Conservation (phyloP, 257 asterid genomes). For the Fraxinus anomala region DNA sequence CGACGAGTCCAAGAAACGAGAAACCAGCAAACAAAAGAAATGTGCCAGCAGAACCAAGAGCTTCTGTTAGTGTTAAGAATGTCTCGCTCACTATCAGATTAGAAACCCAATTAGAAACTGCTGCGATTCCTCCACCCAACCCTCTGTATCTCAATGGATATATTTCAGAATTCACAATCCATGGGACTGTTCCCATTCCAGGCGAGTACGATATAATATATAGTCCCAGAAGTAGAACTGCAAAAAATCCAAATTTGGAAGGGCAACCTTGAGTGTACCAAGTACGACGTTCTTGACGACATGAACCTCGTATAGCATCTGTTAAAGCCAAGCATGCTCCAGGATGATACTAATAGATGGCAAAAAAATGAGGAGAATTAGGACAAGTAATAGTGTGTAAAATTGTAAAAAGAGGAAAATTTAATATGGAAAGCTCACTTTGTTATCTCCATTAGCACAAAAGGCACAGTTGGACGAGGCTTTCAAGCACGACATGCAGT, state of each 20-base stretch:
- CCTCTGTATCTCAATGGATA: slow-evolving; percentile 28
- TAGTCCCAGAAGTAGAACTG: slow-evolving; percentile 22
- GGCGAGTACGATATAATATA: slow-evolving; percentile 31
- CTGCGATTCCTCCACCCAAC: slow-evolving; percentile 27
- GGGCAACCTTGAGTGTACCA: slow-evolving; percentile 35
- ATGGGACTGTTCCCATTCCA: slow-evolving; percentile 32
- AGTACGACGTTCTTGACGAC: slow-evolving; percentile 18
- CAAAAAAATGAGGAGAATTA: not conserved
- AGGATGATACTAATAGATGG: slow-evolving; percentile 8
- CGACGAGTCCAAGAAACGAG: slow-evolving; percentile 22
- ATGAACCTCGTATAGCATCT: slow-evolving; percentile 8
- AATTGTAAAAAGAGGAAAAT: not conserved
- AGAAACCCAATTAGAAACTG: slow-evolving; percentile 31
- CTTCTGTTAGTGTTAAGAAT: slow-evolving; percentile 26
- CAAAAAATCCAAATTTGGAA: slow-evolving; percentile 20
- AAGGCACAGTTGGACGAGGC: slow-evolving; percentile 35
- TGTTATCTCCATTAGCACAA: slow-evolving; percentile 30
- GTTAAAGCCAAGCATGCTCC: slow-evolving; percentile 26
- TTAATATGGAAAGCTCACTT: slow-evolving; percentile 27
- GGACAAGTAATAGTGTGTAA: not conserved
- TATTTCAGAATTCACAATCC: slow-evolving; percentile 31
- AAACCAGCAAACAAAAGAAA: slow-evolving; percentile 29
- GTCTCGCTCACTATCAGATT: slow-evolving; percentile 25
- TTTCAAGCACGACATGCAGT: slow-evolving; percentile 35
- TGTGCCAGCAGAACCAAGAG: slow-evolving; percentile 23